These are phyloP conservation scores for Coelastrella sp. DNA, from an alignment of 139 green algal genomes.

Conservation along the genomic window DNA sequence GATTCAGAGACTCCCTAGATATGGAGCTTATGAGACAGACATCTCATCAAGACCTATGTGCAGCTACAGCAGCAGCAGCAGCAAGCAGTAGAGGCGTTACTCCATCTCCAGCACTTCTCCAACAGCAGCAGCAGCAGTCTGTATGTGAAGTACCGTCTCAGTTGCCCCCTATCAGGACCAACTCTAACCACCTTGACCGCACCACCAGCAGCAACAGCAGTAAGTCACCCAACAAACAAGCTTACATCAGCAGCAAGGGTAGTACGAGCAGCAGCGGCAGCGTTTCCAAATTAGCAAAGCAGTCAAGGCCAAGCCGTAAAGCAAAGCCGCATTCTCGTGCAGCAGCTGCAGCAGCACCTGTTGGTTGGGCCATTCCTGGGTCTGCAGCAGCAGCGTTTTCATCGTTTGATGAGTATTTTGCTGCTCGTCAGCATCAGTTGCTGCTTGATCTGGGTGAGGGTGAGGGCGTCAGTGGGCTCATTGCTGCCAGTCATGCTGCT, in stretches of 20 bases:
- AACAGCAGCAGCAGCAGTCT: slow-evolving; percentile 20
- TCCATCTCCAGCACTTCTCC: neutral
- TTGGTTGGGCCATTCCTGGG: slow-evolving; percentile 15
- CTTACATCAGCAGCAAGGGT: too few species aligned
- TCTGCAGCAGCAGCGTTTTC: neutral
- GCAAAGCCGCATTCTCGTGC: too few species aligned
- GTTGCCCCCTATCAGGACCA: neutral
- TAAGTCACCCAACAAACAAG: too few species aligned
- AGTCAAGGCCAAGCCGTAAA: too few species aligned
- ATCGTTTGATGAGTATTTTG: slow-evolving; percentile 27
- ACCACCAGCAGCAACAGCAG: too few species aligned
- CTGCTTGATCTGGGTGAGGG: slow-evolving; percentile 72
- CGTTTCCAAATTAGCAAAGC: too few species aligned
- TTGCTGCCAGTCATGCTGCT: slow-evolving; percentile 47
- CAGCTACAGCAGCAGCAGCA: neutral
- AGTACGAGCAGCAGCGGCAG: neutral
- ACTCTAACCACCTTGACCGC: too few species aligned
- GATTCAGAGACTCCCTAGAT: slow-evolving; percentile 38
- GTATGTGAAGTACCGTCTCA: neutral
- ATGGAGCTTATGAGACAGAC: slow-evolving; percentile 36
- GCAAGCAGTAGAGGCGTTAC: neutral
- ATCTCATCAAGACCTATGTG: slow-evolving; percentile 12
- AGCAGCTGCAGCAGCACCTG: neutral
- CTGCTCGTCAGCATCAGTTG: slow-evolving; percentile 23
- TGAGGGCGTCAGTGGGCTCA: slow-evolving; percentile 73